Evolutionary conservation across 139 green algal species (phyloP), one percentile per base, ranked within the genome.

Genomic region (Picochlorum sp.): DNA sequence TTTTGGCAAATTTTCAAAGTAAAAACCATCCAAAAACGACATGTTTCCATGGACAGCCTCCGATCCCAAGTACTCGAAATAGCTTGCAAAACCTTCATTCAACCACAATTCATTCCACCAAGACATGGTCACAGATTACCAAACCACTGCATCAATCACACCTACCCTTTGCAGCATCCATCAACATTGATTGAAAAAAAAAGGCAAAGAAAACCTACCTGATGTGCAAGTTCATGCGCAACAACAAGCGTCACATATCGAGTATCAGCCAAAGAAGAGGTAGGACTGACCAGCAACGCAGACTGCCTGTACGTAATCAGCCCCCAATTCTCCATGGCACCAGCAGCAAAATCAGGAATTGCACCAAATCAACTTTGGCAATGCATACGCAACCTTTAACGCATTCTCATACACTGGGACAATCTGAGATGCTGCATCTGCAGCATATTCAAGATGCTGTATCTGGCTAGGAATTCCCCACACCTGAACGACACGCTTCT

Each of bases 311-410:
- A 92, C 0, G 80, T 86, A 41, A 92, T 75, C 16, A 92, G 73
- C 21, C 85, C 92, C 87, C 88, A 96, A 73, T 98, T 98, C 78
- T 98, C 92, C 92, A 98, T 98, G 13, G 90, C 86, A 4, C 92
- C 89, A 6, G 83, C 86, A 34, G 76, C 75, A 69, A 98, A 97
- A 61, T 91, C 83, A 6, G 92, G 92, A 26, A 98, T 85, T 4
- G 80, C 92, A 96, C 83, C 52, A 97, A 72, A 65, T 96, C 90
- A 56, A 94, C 71, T 96, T 96, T 21, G 82, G 74, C 44, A 96
- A 65, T 0, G 79, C 57, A 67, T 86, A 96, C 4, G 72, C 55
- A 52, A 91, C 57, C 4, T 71, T 74, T 5, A 87, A 65, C 52
- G 82, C 57, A 30, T 38, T 9, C 63, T 81, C 76, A 51, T 79